Base-by-base conservation (phyloP, 1,139 yeast genomes). In the Pichia kudriavzevii region DNA sequence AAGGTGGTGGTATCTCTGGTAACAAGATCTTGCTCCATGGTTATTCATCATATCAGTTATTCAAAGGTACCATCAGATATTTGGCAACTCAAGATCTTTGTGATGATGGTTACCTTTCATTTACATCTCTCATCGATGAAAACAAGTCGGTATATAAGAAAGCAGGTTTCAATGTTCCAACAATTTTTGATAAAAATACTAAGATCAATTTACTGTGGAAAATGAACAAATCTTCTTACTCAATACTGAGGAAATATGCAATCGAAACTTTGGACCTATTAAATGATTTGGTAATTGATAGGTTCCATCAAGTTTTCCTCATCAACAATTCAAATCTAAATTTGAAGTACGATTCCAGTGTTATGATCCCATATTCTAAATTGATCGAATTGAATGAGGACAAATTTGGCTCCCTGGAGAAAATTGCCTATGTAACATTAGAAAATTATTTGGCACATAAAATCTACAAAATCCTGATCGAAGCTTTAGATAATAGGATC, bases 1-100 rank as follows among this genome's bases (percentile, higher is more conserved):
- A 79, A 45, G 95, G 96, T 47, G 95, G 95, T 48, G 93, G 94
- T 34, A 58, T 65, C 9, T 70, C 68, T 45, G 88, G 93, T 15
- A 79, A 79, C 50, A 79, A 77, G 50, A 78, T 85, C 22, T 64
- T 91, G 39, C 59, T 87, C 30, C 79, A 79, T 48, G 98, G 97
- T 1, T 88, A 82, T 56, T 84, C 95, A 4, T 80, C 94, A 20
- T 91, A 87, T 55, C 98, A 91, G 60, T 63, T 91, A 38, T 91
- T 91, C 64, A 87, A 84, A 56, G 95, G 94, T 52, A 75, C 85
- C 2, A 67, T 91, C 34, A 77, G 78, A 49, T 88, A 80, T 50
- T 56, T 91, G 42, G 93, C 96, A 2, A 72, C 84, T 3, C 76
- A 78, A 65, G 91, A 83, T 52, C 60, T 88, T 36, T 59, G 66